Evolutionary conservation across 164 flowering plant genomes (phyloP), one percentile per base, ranked within the genome.

Genomic region (Euptelea pleiosperma): DNA sequence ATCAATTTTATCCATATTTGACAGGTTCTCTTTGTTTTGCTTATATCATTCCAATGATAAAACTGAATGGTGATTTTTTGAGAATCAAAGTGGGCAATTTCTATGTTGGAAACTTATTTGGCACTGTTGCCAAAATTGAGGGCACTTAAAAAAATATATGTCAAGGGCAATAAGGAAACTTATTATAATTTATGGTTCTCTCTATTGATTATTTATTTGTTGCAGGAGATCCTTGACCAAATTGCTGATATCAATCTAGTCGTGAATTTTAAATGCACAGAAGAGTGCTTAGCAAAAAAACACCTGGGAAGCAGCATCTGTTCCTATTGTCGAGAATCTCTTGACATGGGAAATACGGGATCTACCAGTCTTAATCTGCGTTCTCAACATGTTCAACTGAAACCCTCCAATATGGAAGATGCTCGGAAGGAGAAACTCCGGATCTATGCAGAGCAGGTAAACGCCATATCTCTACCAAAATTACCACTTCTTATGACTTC

Each of bases 211-310:
- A n/a, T n/a, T 10, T 28, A 34, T 60, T 33, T 65, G 48, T 24
- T 58, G 55, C 82, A 74, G 88, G 81, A 81, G 72, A 79, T 83
- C 60, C 79, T 83, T 36, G 83, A 80, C 47, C 72, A 83, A 70
- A 61, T 77, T 64, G 80, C 79, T 24, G 85, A 81, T 55, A 70
- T 83, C 39, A 84, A 80, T 62, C 61, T 82, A 54, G 87, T 82
- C 29, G 73, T 85, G 52, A 82, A 82, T 60, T 78, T 85, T 37
- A 85, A 79, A 66, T 73, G 78, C 68, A 39, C 65, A 3, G 79
- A 74, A 24, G 77, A 73, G 15, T 75, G 58, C 52, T 52, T 73
- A 58, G 31, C 63, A 37, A 66, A 69, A 36, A 70, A 64, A 46
- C 64, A 61, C 66, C 52, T 60, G 33, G 75, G 73, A 41, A 52